phyloP scores from a whole-genome alignment of 2,329 filamentous ascomycete genomes.

The Aspergillus aculeatus region DNA sequence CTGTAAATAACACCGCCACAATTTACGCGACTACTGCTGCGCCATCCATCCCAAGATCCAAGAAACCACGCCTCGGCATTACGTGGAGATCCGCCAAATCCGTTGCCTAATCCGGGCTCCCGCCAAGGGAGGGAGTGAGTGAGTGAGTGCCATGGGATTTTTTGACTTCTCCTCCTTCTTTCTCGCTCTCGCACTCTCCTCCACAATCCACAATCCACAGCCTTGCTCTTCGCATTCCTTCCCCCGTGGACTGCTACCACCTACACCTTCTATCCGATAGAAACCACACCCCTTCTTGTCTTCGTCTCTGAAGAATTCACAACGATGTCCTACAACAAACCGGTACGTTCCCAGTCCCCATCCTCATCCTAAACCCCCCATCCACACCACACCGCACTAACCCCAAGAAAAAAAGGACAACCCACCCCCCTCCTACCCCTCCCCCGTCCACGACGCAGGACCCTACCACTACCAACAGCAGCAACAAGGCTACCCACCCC shows the following conservation, averaged over 20 bases:
- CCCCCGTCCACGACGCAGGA: constrained; percentile 34
- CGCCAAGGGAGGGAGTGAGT: not conserved
- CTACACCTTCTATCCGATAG: no score
- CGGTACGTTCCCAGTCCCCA: constrained; percentile 22
- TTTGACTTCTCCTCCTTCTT: not conserved
- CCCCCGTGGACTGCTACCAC: no score
- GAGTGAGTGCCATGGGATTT: not conserved
- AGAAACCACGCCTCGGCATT: not conserved
- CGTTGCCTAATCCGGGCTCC: constrained; percentile 6
- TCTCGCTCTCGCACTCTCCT: not conserved
- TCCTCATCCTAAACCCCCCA: not conserved
- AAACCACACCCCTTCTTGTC: no score
- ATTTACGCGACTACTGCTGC: not conserved
- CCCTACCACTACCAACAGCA: constrained; percentile 24
- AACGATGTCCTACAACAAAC: constrained; percentile 35
- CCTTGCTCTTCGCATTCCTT: no score
- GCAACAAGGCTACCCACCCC: constrained; percentile 19
- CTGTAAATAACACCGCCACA: not conserved
- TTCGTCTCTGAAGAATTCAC: not conserved
- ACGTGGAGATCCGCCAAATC: not conserved
- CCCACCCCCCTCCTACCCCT: constrained; percentile 40
- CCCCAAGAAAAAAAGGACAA: constrained; percentile 22
- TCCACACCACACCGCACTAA: not conserved
- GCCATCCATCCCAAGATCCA: not conserved
- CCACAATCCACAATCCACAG: not conserved